Percentiles rank a stretch among this genome's conserved stretches.
These are phyloP conservation scores for Corylus heterophylla DNA, from an alignment of 306 rosid genomes.

Conservation along the genomic window DNA sequence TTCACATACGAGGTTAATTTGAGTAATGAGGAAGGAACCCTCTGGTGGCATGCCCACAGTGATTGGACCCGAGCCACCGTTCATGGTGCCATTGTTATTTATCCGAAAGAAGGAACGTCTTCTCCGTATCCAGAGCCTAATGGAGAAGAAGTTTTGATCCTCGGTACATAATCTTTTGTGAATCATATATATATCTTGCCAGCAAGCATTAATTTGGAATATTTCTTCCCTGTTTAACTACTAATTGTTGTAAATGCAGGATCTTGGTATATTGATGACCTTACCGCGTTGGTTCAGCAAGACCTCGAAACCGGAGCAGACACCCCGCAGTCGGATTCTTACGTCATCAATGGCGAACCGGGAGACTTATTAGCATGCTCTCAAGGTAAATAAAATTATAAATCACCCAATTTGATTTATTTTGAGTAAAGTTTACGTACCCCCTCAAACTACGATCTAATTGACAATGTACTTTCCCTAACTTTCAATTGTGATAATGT, in stretches of 20 bases:
- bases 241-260: not conserved
- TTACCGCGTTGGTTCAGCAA: not conserved
- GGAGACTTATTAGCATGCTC: constrained; percentile 18
- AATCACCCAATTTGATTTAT: too few species aligned
- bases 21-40: not conserved
- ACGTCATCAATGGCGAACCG: constrained; percentile 17
- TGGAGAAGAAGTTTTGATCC: not conserved
- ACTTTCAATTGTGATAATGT: too few species aligned
- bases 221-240: too few species aligned
- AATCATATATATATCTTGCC: too few species aligned
- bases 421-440: too few species aligned
- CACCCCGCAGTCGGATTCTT: constrained; percentile 7
- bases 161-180: too few species aligned
- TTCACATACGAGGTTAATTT: not conserved
- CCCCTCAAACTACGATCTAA: too few species aligned
- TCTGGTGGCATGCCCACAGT: constrained; percentile 8
- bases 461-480: too few species aligned
- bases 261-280: constrained; percentile 10
- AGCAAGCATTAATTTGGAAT: too few species aligned
- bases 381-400: not conserved
- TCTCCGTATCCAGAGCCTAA: not conserved
- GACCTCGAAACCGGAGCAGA: not conserved
- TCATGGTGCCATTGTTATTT: constrained; percentile 2
- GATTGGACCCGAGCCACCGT: not conserved
- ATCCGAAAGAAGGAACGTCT: not conserved